phyloP scores from a whole-genome alignment of 495 filamentous ascomycete genomes.

The Penicillium herquei region DNA sequence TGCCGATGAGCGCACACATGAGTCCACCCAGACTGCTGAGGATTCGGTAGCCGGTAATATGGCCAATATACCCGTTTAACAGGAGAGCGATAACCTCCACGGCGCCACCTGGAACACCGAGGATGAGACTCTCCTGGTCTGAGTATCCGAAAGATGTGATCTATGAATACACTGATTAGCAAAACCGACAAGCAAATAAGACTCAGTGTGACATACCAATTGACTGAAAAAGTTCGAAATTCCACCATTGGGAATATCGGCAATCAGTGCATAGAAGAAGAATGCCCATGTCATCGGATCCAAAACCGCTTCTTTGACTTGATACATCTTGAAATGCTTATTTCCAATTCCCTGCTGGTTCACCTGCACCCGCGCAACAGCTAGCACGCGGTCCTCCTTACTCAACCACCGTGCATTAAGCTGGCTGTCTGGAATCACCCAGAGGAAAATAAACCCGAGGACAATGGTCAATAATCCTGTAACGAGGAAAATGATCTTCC shows the following conservation, averaged over 20 bases:
- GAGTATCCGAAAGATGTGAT: conserved; percentile 51
- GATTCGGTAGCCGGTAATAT: conserved; percentile 56
- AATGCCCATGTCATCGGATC: conserved; percentile 68
- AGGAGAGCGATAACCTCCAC: conserved; percentile 64
- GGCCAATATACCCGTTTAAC: conserved; percentile 58
- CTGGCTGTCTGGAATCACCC: conserved; percentile 67
- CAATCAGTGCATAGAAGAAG: conserved; percentile 58
- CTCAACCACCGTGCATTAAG: conserved; percentile 66
- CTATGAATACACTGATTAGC: conserved; percentile 11
- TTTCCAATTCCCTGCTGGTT: conserved; percentile 71
- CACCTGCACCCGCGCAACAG: conserved; percentile 57
- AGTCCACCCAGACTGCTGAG: conserved; percentile 42
- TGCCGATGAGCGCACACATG: conserved; percentile 44
- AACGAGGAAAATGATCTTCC: conserved; percentile 69
- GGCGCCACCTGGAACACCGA: conserved; percentile 64
- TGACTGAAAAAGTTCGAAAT: conserved; percentile 73
- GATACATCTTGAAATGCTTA: conserved; percentile 64
- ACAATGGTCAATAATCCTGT: conserved; percentile 60
- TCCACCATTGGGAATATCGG: conserved; percentile 66
- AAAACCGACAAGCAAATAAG: conserved; percentile 28
- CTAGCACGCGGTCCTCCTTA: conserved; percentile 57
- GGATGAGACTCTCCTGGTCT: conserved; percentile 58
- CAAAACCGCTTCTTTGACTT: conserved; percentile 56
- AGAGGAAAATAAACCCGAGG: conserved; percentile 59
- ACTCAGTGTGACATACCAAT: conserved; percentile 28